Percentiles rank a stretch among this genome's conserved stretches.
These are phyloP conservation scores for Penicillium ochrochloron DNA, from an alignment of 495 filamentous ascomycete species.

Conservation along the genomic window DNA sequence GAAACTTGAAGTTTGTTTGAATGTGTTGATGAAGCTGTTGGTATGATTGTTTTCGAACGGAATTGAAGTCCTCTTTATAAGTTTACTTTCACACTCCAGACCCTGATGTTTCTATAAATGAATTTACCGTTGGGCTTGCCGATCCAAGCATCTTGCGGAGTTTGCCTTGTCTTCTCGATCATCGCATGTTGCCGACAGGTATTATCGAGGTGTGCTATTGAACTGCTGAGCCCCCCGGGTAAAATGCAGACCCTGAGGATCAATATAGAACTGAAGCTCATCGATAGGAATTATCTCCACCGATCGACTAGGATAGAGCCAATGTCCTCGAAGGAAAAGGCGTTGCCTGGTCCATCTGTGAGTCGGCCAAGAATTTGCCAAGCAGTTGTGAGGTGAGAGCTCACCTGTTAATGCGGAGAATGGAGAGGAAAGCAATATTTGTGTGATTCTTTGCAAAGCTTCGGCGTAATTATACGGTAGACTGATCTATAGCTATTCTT, in stretches of 20 bases:
- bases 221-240: slow-evolving; percentile 15
- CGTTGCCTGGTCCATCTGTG: slow-evolving; percentile 25
- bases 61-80: background rate
- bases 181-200: background rate
- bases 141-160: slow-evolving; percentile 7
- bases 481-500: background rate
- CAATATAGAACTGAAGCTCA: slow-evolving; percentile 14
- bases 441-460: background rate
- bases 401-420: background rate
- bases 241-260: slow-evolving; percentile 10
- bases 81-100: background rate
- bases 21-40: background rate
- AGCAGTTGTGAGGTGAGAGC: background rate
- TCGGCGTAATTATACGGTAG: background rate
- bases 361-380: slow-evolving; percentile 25
- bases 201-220: background rate
- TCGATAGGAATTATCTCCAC: slow-evolving; percentile 1
- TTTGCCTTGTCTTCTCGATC: background rate
- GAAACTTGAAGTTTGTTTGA: slow-evolving; percentile 7
- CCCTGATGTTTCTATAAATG: slow-evolving; percentile 26
- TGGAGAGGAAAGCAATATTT: background rate
- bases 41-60: background rate
- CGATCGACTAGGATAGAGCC: slow-evolving; percentile 18
- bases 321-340: slow-evolving; percentile 26
- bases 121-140: slow-evolving; percentile 13